These are phyloP conservation scores for Schizochytrium sp. DNA, from an alignment of 108 stramenopile species.

Conservation along the genomic window DNA sequence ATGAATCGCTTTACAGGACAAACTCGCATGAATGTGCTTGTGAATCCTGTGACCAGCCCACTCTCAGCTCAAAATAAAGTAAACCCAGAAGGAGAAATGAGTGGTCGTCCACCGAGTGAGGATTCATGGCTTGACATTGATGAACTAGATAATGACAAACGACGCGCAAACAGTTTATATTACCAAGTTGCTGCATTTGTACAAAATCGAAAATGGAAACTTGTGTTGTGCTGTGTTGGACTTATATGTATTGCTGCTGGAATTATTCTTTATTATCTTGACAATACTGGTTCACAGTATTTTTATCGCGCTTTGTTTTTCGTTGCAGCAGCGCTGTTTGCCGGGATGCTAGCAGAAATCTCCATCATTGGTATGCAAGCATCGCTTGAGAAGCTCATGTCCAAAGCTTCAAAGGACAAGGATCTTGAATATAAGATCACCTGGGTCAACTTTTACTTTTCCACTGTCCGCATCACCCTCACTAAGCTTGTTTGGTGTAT, in stretches of 20 bases:
- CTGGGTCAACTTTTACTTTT: constrained; percentile 3
- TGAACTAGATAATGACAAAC: background rate
- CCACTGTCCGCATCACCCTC: background rate
- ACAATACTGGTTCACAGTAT: background rate
- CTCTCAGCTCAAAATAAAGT: background rate
- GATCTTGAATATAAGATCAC: constrained; percentile 35
- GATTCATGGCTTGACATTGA: constrained; percentile 24
- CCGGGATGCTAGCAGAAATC: background rate
- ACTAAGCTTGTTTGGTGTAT: constrained; percentile 6
- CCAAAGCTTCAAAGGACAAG: background rate
- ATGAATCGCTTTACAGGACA: too few species aligned
- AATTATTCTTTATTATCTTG: background rate
- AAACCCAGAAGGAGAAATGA: background rate
- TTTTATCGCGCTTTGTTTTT: constrained; percentile 8
- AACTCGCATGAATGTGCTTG: too few species aligned
- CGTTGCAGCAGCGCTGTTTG: constrained; percentile 13
- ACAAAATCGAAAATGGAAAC: background rate
- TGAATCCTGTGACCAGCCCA: background rate
- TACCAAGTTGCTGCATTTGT: background rate
- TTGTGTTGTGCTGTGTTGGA: background rate
- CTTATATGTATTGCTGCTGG: background rate
- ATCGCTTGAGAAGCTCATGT: background rate
- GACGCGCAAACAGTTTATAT: background rate
- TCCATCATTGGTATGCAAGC: background rate
- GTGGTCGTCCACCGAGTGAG: background rate